Percentiles rank a stretch among this genome's conserved stretches.
phyloP scores from a whole-genome alignment of 1,139 yeast species.

The Zygoascus hellenicus region DNA sequence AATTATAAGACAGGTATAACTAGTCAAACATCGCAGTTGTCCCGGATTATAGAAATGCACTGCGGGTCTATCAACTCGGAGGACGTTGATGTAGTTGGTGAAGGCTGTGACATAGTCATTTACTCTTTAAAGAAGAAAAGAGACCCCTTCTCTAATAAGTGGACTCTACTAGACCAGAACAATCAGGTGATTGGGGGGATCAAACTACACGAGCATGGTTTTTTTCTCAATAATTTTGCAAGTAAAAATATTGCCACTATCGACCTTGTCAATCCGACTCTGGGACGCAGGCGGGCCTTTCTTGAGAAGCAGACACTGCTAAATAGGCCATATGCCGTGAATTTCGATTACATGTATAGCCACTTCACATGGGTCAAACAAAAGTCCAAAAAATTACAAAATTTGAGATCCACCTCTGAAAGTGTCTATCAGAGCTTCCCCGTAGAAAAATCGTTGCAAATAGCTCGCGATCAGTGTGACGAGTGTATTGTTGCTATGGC shows the following conservation, averaged over 20 bases:
- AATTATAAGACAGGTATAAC: too few species aligned
- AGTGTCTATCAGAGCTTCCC: not conserved
- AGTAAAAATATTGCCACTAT: slow-evolving; percentile 7
- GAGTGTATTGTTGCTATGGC: slow-evolving; percentile 8
- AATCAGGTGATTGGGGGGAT: slow-evolving; percentile 6
- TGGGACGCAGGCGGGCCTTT: not conserved
- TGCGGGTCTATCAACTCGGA: slow-evolving; percentile 5
- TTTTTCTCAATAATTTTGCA: slow-evolving; percentile 1
- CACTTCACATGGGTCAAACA: slow-evolving; percentile 7
- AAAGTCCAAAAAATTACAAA: not conserved
- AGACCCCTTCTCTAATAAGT: slow-evolving; percentile 1
- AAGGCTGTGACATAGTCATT: not conserved
- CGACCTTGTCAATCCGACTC: slow-evolving; percentile 3
- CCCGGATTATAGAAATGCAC: slow-evolving; percentile 1
- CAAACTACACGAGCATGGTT: not conserved
- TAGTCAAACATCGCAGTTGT: too few species aligned
- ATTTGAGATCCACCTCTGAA: too few species aligned
- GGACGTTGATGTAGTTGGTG: slow-evolving; percentile 2
- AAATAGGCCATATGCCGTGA: not conserved
- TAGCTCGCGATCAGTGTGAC: not conserved
- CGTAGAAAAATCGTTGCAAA: not conserved
- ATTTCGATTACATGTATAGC: slow-evolving; percentile 6
- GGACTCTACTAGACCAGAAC: slow-evolving; percentile 3
- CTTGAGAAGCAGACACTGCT: slow-evolving; percentile 7
- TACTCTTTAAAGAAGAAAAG: slow-evolving; percentile 5